Evolutionary conservation across 1,284 basidiomycete genomes (phyloP).

Genomic region (Cryptococcus sp.): DNA sequence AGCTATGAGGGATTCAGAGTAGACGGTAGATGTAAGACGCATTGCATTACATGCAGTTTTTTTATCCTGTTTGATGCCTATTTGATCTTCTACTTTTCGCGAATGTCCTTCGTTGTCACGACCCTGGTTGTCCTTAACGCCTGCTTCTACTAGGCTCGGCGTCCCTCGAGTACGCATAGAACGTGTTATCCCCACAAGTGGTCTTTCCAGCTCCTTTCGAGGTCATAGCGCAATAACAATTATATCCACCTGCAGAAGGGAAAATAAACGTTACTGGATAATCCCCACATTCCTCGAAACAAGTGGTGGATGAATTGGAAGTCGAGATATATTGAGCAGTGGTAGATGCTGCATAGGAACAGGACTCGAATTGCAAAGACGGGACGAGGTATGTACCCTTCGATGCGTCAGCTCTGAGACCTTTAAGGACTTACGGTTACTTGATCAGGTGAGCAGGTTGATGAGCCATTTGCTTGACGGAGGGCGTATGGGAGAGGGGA

Average conservation of each 20-base stretch:
- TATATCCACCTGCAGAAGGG: background rate
- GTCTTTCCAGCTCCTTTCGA: background rate
- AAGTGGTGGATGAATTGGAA: background rate
- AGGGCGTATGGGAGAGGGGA: background rate
- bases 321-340: background rate
- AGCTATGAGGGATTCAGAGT: constrained; percentile 25
- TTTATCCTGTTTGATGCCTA: too few relatives aligned
- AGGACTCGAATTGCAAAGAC: background rate
- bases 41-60: too few relatives aligned
- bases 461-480: background rate
- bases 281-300: background rate
- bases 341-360: background rate
- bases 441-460: background rate
- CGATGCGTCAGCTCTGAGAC: background rate
- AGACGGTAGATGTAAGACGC: background rate
- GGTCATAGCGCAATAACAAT: background rate
- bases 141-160: too few relatives aligned
- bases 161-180: background rate
- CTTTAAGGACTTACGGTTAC: background rate
- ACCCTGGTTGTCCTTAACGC: too few relatives aligned
- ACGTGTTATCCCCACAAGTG: background rate
- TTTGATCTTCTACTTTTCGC: background rate
- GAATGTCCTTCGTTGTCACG: too few relatives aligned
- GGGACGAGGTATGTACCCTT: background rate
- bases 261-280: background rate